Base-by-base conservation (phyloP, 164 flowering plant genomes). In the Saururus chinensis region DNA sequence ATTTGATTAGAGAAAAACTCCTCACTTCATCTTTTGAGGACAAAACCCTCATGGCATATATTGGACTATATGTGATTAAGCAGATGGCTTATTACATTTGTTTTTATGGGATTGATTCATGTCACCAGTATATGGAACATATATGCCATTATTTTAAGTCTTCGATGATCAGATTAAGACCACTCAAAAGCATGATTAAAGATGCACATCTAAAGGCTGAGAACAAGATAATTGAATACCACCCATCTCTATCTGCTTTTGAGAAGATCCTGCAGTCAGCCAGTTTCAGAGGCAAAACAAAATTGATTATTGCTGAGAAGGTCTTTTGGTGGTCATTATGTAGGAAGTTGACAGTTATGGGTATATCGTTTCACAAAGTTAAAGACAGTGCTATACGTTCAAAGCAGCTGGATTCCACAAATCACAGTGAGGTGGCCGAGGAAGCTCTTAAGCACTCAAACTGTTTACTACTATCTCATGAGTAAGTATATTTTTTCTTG, bases 81-180 rank as follows among this genome's bases (percentile, higher is more conserved):
- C 87, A 80, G 72, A 79, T 75, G 76, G 76, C 77, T 25, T 75
- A 74, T 74, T 80, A 80, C 75, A 59, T 79, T 53, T 82, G 84
- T 66, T 80, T 72, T 64, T 81, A 68, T 66, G 90, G 90, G 20
- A 78, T 85, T 70, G 71, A 78, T 61, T 37, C 77, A 30, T 56
- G 78, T 56, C 62, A 74, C 55, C 56, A 74, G 45, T 82, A 79
- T 64, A 14, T 75, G 16, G 70, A 66, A 53, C 79, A 73, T 63
- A 59, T 85, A 68, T 70, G 66, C 40, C 71, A 59, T 67, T 71
- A 67, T 56, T 57, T 74, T 35, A 65, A 69, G 51, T 68, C 48
- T 62, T 65, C 82, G 68, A 74, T 66, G 60, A 41, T 61, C 40
- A 76, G 78, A 64, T 65, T 82, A 60, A 42, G 68, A 23, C 62